Conservation (phyloP, 192 early-diverging fungal genomes). For the Coemansia javaensis region DNA sequence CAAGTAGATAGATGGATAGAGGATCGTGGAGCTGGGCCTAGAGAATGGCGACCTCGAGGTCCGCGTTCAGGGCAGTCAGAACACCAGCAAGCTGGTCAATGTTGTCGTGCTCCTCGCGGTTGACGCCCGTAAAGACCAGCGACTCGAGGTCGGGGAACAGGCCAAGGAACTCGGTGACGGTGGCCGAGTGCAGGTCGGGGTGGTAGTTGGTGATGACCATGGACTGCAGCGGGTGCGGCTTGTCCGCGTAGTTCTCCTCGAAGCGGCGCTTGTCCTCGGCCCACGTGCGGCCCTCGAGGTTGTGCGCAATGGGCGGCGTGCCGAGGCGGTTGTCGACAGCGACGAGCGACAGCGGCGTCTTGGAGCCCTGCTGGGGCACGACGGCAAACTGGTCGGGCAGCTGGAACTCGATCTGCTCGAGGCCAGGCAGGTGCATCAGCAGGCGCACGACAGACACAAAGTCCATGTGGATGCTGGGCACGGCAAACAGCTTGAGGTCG, state of each 20-base stretch:
- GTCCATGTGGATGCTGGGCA: conserved; percentile 42
- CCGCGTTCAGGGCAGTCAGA: conserved; percentile 39
- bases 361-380: conserved; percentile 1
- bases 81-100: conserved; percentile 49
- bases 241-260: conserved; percentile 22
- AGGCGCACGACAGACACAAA: conserved; percentile 30
- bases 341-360: background rate
- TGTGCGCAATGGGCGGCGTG: conserved; percentile 21
- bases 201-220: conserved; percentile 43
- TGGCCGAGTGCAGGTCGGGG: conserved; percentile 36
- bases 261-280: conserved; percentile 35
- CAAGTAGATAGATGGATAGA: conserved; percentile 1
- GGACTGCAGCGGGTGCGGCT: conserved; percentile 39
- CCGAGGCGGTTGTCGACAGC: background rate
- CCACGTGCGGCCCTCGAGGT: conserved; percentile 38
- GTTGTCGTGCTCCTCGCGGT: conserved; percentile 44
- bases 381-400: conserved; percentile 33
- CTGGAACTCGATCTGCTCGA: conserved; percentile 49
- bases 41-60: conserved; percentile 38
- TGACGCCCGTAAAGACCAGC: conserved; percentile 29
- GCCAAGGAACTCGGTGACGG: conserved; percentile 37
- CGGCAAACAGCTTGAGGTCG: conserved; percentile 37
- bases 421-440: conserved; percentile 30
- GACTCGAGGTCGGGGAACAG: conserved; percentile 46
- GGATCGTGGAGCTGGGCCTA: conserved; percentile 3